A percentile compares a stretch with the other conserved stretches of the same genome.
phyloP scores from a whole-genome alignment of 495 filamentous ascomycete genomes.

The Neurospora sp. region DNA sequence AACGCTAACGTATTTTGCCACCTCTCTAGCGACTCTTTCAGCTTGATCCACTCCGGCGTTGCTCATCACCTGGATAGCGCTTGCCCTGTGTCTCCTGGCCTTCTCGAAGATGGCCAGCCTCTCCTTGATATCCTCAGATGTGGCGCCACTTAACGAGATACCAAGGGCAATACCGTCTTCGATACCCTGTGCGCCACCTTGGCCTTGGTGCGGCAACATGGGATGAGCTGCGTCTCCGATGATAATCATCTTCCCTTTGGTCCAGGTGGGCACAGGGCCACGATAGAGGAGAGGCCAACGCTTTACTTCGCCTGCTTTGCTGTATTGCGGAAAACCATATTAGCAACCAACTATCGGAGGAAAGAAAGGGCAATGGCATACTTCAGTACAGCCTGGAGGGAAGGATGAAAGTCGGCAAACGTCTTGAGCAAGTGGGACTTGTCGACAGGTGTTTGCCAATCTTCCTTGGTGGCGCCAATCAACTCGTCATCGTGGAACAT shows the following conservation, averaged over 20 bases:
- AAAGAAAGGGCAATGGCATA: neutral
- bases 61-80: slow-evolving; percentile 41
- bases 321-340: neutral
- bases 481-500: slow-evolving; percentile 27
- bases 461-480: slow-evolving; percentile 11
- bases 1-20: slow-evolving; percentile 12
- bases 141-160: slow-evolving; percentile 18
- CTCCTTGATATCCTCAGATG: slow-evolving; percentile 23
- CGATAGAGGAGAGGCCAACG: slow-evolving; percentile 36
- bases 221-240: slow-evolving; percentile 44
- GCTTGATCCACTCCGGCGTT: slow-evolving; percentile 19
- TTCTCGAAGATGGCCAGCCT: slow-evolving; percentile 44
- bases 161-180: slow-evolving; percentile 38
- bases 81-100: slow-evolving; percentile 39
- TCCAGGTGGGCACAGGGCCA: slow-evolving; percentile 24
- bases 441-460: slow-evolving; percentile 23
- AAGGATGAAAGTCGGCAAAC: slow-evolving; percentile 17
- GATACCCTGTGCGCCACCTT: slow-evolving; percentile 37
- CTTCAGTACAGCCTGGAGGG: slow-evolving; percentile 14
- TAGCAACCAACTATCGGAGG: neutral
- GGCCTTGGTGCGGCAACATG: slow-evolving; percentile 41
- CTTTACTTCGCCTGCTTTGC: slow-evolving; percentile 32
- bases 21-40: slow-evolving; percentile 14
- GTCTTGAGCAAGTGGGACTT: slow-evolving; percentile 14
- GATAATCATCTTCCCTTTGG: slow-evolving; percentile 29